Percentiles rank a stretch among this genome's conserved stretches.
These are phyloP conservation scores for Penicillium italicum DNA, from an alignment of 2,329 filamentous ascomycete genomes.

Conservation along the genomic window DNA sequence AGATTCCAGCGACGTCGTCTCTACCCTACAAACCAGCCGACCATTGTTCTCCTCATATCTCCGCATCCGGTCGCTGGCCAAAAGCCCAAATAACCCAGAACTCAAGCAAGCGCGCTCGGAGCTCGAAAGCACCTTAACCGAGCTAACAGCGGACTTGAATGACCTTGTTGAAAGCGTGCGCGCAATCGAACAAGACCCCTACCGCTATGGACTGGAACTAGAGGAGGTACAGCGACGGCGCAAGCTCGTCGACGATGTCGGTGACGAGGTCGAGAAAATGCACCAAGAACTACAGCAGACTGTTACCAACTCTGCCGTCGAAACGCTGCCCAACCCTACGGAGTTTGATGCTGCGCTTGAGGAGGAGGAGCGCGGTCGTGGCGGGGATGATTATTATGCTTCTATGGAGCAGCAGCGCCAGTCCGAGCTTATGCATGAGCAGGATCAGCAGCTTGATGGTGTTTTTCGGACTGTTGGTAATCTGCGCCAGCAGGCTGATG, in stretches of 20 bases:
- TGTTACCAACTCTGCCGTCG: slow-evolving; percentile 41
- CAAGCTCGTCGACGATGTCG: slow-evolving; percentile 82
- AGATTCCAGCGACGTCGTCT: slow-evolving; percentile 71
- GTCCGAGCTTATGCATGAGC: slow-evolving; percentile 85
- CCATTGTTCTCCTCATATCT: slow-evolving; percentile 92
- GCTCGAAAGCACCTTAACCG: slow-evolving; percentile 70
- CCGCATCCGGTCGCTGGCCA: slow-evolving; percentile 84
- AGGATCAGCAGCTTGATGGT: slow-evolving; percentile 87
- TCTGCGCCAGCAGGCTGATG: slow-evolving; percentile 81
- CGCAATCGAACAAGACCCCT: slow-evolving; percentile 82
- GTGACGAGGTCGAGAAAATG: slow-evolving; percentile 85
- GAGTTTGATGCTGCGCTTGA: slow-evolving; percentile 50
- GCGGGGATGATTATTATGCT: slow-evolving; percentile 63
- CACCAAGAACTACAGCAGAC: slow-evolving; percentile 69
- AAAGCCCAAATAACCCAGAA: slow-evolving; percentile 66
- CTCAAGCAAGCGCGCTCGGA: slow-evolving; percentile 64
- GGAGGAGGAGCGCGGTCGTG: slow-evolving; percentile 38
- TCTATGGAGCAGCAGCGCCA: slow-evolving; percentile 91
- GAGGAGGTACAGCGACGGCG: slow-evolving; percentile 78
- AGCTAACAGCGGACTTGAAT: slow-evolving; percentile 78
- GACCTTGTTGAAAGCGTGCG: slow-evolving; percentile 85
- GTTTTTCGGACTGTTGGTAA: slow-evolving; percentile 93
- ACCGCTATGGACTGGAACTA: slow-evolving; percentile 78
- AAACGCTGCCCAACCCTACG: slow-evolving; percentile 57
- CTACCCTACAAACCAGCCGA: slow-evolving; percentile 73